Conservation (phyloP, 768 basidiomycete species). For the Mycena indigotica region DNA sequence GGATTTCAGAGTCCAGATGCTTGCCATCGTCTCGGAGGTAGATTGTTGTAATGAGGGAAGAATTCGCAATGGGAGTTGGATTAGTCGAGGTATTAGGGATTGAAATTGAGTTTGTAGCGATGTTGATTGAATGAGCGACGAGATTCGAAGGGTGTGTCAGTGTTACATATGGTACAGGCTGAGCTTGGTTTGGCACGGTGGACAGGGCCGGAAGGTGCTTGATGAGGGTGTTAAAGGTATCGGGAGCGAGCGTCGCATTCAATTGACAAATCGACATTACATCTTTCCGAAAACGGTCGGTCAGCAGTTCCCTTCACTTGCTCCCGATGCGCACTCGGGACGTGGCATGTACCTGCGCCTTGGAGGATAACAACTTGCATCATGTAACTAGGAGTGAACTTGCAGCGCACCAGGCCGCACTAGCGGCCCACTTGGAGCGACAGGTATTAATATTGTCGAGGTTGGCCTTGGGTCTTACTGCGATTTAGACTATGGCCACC, state of each 20-base stretch:
- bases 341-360: too few species aligned
- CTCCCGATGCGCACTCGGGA: too few species aligned
- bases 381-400: too few species aligned
- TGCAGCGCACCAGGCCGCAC: too few species aligned
- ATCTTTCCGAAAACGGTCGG: background rate
- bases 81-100: background rate
- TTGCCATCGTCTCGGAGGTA: background rate
- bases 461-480: too few species aligned
- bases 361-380: too few species aligned
- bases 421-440: too few species aligned
- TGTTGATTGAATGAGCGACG: background rate
- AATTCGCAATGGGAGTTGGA: background rate
- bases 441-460: too few species aligned
- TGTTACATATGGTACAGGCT: constrained; percentile 1
- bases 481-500: too few species aligned
- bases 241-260: background rate
- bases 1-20: too few species aligned
- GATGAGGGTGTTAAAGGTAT: background rate
- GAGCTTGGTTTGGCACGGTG: background rate
- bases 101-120: background rate
- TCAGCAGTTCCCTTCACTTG: background rate
- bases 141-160: background rate
- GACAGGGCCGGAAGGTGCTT: background rate
- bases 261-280: background rate
- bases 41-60: background rate